phyloP scores from a whole-genome alignment of 2,329 filamentous ascomycete species.

The Colletotrichum sp. region DNA sequence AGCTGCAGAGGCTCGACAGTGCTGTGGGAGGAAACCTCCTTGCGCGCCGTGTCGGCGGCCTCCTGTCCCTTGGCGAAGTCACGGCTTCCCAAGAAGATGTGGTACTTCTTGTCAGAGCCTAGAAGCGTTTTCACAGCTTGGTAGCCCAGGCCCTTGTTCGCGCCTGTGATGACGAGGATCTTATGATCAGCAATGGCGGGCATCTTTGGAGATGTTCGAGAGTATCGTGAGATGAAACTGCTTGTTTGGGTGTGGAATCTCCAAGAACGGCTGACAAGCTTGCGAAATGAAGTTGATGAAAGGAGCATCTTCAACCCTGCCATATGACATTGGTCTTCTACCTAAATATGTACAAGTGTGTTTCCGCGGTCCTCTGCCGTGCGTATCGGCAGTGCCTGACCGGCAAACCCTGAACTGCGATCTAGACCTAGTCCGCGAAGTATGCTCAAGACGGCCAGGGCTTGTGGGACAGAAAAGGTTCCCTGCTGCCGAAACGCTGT shows the following conservation, averaged over 20 bases:
- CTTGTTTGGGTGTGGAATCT: not conserved
- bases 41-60: constrained; percentile 4
- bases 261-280: not conserved
- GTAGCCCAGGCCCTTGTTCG: constrained; percentile 31
- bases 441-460: not conserved
- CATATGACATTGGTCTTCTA: too few species aligned
- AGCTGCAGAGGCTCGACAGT: constrained; percentile 16
- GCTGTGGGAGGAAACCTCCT: not conserved
- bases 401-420: not conserved
- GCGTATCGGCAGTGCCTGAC: not conserved
- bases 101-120: constrained; percentile 21
- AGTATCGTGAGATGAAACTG: not conserved
- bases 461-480: not conserved
- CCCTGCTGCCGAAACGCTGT: not conserved
- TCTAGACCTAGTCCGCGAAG: not conserved
- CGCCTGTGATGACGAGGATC: constrained; percentile 19
- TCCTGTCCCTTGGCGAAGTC: constrained; percentile 25
- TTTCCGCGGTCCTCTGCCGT: too few species aligned
- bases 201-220: not conserved
- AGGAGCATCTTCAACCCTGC: too few species aligned
- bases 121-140: constrained; percentile 27
- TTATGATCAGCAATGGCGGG: not conserved
- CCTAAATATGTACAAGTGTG: too few species aligned
- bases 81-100: constrained; percentile 30
- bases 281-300: too few species aligned